Evolutionary conservation across 306 rosid species (phyloP), one percentile per base, ranked within the genome.

Genomic region (Cucurbita moschata): DNA sequence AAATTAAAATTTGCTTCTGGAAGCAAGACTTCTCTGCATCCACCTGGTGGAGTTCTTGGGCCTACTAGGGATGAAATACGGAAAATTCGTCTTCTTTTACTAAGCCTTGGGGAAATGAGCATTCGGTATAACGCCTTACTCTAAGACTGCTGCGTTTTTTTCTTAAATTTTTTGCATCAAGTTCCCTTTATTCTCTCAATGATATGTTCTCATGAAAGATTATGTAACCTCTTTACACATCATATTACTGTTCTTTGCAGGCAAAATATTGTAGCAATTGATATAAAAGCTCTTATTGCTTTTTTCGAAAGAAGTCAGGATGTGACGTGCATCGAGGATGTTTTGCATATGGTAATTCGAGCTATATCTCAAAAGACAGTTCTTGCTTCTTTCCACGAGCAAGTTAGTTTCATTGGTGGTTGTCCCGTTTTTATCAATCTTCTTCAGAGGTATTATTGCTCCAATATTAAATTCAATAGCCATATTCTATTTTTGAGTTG

Each of bases 101-200:
- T 94, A 76, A 88, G 97, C 85, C 97, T 94, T 64, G 97, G 96
- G 56, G 98, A 94, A 85, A 90, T 94, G 98, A 87, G 96, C 84
- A 96, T 94, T 72, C 86, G 97, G 98, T 94, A 82, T 79, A 40
- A 78, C 68, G 44, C 78, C 70, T 74, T 61, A 37, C 62, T 75
- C 5, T 52, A 49, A 51, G 50, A 59, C 3, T 47, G 30, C 26
- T 4, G 43, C 69, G 8, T 16, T 43, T 43, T 30, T 43, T 39
- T 50, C 49, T 10, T 43, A 15, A 58, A 43, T 8, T 15, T 39
- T 43, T 60, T 74, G 69, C 47, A 44, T 54, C 10, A 11, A 54
- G 44, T 47, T 75, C 51, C 64, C 78, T 64, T 77, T 55, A 47
- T 75, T 53, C 63, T 76, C 66, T 49, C 74, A 14, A 19, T 76